Evolutionary conservation across 495 filamentous ascomycete species (phyloP).

Genomic region (Penicillium lividum): DNA sequence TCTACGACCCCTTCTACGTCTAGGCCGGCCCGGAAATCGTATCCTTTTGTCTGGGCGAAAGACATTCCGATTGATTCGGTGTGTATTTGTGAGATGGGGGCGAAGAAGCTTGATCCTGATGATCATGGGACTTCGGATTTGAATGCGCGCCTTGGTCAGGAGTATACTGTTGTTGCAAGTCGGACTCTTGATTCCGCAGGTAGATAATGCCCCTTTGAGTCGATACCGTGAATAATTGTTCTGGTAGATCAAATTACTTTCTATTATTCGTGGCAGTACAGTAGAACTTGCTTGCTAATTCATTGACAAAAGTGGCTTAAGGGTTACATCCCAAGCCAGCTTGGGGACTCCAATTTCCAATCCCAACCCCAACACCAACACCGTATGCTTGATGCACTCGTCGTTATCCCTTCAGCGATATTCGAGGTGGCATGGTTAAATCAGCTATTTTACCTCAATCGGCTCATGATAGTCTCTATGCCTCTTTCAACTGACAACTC

Average conservation of each 20-base stretch:
- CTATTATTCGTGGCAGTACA: constrained; percentile 15
- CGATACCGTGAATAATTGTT: neutral
- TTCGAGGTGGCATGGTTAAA: neutral
- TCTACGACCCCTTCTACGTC: neutral
- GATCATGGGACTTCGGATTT: constrained; percentile 12
- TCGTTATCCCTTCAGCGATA: neutral
- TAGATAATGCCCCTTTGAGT: neutral
- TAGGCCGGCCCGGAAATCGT: neutral
- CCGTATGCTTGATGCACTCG: neutral
- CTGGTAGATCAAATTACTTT: constrained; percentile 4
- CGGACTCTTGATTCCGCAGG: constrained; percentile 23
- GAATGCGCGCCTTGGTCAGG: constrained; percentile 41
- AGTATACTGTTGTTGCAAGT: constrained; percentile 45
- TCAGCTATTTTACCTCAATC: constrained; percentile 64
- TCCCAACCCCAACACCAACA: neutral
- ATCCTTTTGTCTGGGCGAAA: constrained; percentile 60
- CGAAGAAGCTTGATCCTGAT: constrained; percentile 51
- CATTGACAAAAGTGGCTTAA: constrained; percentile 6
- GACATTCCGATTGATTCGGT: constrained; percentile 62
- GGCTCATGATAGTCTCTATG: constrained; percentile 85
- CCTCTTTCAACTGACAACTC: constrained; percentile 78
- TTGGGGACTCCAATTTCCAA: constrained; percentile 16
- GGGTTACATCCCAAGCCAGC: constrained; percentile 27
- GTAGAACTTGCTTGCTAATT: constrained; percentile 12
- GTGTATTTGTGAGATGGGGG: constrained; percentile 77